Percentiles rank a stretch among this genome's conserved stretches.
These are phyloP conservation scores for Euphrasia confusa DNA, from an alignment of 257 asterid species.

Conservation along the genomic window DNA sequence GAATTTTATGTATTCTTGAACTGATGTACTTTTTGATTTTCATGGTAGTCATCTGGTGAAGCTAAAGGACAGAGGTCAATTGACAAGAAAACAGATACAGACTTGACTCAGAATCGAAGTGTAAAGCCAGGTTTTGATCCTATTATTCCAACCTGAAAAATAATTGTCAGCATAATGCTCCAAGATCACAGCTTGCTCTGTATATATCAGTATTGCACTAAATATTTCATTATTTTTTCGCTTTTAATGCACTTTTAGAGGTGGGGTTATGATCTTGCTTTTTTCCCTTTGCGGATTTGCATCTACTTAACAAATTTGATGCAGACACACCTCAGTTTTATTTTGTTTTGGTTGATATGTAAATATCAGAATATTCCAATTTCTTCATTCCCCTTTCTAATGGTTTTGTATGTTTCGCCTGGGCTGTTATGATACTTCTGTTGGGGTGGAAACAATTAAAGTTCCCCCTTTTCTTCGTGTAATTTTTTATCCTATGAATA, in stretches of 20 bases:
- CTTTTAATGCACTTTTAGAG: no score
- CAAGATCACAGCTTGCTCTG: no score
- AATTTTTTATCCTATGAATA: conserved; percentile 1
- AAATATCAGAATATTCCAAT: no score
- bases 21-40: conserved; percentile 5
- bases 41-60: conserved; percentile 40
- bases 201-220: no score
- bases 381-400: no score
- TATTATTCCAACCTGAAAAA: conserved; percentile 7
- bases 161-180: background rate
- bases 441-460: background rate
- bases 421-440: background rate
- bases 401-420: no score
- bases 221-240: no score
- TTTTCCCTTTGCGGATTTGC: no score
- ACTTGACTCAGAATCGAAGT: conserved; percentile 21
- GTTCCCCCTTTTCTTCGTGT: background rate
- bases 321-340: no score
- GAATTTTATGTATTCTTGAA: conserved; percentile 11
- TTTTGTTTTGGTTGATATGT: no score
- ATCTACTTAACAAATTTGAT: no score
- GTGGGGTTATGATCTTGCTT: no score
- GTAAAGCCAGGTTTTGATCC: conserved; percentile 33
- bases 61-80: conserved; percentile 32
- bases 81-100: conserved; percentile 28